Base-by-base conservation (phyloP, 805 yeast genomes). In the Saitoella complicata region DNA sequence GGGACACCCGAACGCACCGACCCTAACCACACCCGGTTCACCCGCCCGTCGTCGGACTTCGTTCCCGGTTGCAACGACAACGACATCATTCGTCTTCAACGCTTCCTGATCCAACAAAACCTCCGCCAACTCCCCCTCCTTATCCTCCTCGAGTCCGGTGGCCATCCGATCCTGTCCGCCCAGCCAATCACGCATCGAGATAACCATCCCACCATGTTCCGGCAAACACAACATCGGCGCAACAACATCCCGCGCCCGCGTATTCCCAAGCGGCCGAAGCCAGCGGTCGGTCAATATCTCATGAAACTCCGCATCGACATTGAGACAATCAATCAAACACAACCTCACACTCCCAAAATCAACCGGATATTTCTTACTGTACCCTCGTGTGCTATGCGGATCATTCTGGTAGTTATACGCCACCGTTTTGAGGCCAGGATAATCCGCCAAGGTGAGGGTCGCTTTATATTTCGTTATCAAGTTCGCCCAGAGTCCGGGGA, bases 151-250 rank as follows among this genome's bases (percentile, higher is more conserved):
- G 34, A 70, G 59, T 1, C 64, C 54, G 40, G 75, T 67, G 4
- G 83, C 82, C 45, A 79, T 54, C 41, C 73, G 72, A 13, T 78
- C 82, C 45, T 73, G 73, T 4, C 73, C 73, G 3, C 84, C 86
- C 10, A 87, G 65, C 85, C 95, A 88, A 59, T 91, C 99, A 51
- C 94, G 70, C 71, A 86, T 73, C 1, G 96, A 76, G 5, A 91
- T 76, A 8, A 87, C 86, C 75, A 88, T 83, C 2, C 99, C 99
- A 33, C 98, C 98, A 55, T 86, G 93, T 57, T 91, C 98, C 51
- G 82, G 75, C 42, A 91, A 65, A 0, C 95, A 81, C 39, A 91
- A 66, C 67, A 91, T 72, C 0, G 99, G 99, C 0, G 94, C 78
- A 31, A 86, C 79, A 4, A 85, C 82, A 43, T 75, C 73, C 35